Evolutionary conservation across 306 rosid species (phyloP), one percentile per base, ranked within the genome.

Genomic region (Geum urbanum): DNA sequence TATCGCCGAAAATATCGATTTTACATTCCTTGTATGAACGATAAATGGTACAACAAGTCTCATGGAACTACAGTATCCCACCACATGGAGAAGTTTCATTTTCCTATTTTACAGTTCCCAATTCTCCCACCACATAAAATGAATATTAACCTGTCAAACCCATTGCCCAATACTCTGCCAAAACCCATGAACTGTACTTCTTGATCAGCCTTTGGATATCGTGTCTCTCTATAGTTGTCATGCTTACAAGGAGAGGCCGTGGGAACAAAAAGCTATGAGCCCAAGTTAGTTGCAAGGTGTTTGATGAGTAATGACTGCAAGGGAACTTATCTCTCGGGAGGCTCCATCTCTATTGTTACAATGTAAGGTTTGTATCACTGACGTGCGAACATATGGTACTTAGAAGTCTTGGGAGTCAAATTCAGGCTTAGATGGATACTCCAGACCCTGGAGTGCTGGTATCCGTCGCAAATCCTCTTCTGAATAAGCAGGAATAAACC

Each of bases 361-460:
- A 46, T 41, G 76, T 57, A 45, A 61, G 72, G 16, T 74, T 1
- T 35, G 72, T 72, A 55, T 62, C 64, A 67, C 84, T 43, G 62
- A 27, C 24, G 52, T 52, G 76, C 58, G 41, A 57, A 67, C 53
- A 52, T 66, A 67, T 49, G 67, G 72, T 49, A 43, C 81, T 84
- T 72, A 84, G 74, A 84, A 87, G 82, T 87, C 90, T 80, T 87
- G 91, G 53, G 92, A 95, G 66, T 95, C 95, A 5, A 87, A 87
- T 47, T 86, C 99, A 1, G 96, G 96, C 77, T 87, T 91, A 41
- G 97, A 91, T 24, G 99, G 99, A 75, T 91, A 95, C 18, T 95
- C 97, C 0, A 95, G 91, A 57, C 99, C 99, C 77, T 95, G 97
- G 44, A 95, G 95, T 4, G 86, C 99, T 4, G 99, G 97, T 83